Percentiles rank a stretch among this genome's conserved stretches.
Evolutionary conservation across 257 asterid genomes (phyloP).

Genomic region (Primulina tabacum): DNA sequence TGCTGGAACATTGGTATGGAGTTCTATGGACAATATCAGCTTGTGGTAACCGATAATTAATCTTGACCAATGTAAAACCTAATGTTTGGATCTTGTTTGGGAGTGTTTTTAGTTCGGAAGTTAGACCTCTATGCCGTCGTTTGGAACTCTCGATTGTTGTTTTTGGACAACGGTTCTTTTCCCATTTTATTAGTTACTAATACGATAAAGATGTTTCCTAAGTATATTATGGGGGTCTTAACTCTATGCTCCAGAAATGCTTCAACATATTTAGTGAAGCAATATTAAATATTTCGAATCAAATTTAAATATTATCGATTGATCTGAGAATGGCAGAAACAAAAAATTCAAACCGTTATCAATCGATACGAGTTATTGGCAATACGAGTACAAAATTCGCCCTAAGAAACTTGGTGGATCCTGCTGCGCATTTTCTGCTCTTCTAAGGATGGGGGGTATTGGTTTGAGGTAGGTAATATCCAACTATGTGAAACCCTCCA

Average conservation of each 20-base stretch:
- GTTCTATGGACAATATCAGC: background rate
- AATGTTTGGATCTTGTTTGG: background rate
- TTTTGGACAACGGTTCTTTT: background rate
- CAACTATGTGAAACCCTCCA: no score
- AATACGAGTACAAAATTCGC: no score
- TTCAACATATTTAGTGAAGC: no score
- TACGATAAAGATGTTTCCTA: background rate
- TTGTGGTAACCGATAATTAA: background rate
- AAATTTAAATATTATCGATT: no score
- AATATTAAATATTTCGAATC: no score
- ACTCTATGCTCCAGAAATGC: background rate
- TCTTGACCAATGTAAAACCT: background rate
- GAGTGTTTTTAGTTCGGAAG: background rate
- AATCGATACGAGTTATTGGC: no score
- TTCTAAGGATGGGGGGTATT: no score
- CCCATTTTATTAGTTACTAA: background rate
- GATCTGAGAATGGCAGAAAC: no score
- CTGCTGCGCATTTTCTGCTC: no score
- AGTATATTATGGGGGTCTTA: background rate
- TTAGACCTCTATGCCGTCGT: background rate
- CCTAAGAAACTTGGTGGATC: no score
- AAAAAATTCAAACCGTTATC: no score
- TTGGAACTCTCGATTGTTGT: background rate
- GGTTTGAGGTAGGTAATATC: no score
- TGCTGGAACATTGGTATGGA: background rate